Evolutionary conservation across 768 basidiomycete species (phyloP).

Genomic region (Russula sp.): DNA sequence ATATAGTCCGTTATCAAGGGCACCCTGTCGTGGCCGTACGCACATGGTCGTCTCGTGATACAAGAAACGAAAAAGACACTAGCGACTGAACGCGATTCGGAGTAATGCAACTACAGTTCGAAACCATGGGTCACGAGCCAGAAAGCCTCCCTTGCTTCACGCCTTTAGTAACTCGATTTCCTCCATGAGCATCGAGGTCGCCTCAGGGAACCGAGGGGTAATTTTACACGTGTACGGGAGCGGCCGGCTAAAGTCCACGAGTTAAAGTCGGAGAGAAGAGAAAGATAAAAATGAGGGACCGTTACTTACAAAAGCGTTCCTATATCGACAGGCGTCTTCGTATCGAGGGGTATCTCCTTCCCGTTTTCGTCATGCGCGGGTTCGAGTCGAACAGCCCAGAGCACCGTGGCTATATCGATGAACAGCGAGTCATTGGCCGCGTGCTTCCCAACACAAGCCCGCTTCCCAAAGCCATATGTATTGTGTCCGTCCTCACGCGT

Average conservation of each 20-base stretch:
- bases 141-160: background rate
- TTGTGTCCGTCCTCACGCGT: constrained; percentile 23
- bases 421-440: constrained; percentile 29
- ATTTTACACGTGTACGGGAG: constrained; percentile 4
- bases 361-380: constrained; percentile 15
- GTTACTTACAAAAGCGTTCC: constrained; percentile 26
- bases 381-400: constrained; percentile 29
- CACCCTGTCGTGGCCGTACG: no score
- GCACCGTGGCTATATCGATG: constrained; percentile 29
- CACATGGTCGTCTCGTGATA: no score
- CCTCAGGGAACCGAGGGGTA: constrained; percentile 19
- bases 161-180: constrained; percentile 10
- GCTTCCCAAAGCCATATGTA: constrained; percentile 24
- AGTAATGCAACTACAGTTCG: background rate
- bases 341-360: constrained; percentile 10
- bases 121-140: no score
- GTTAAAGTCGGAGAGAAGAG: background rate
- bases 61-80: no score
- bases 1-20: no score
- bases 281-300: no score
- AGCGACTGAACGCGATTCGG: no score
- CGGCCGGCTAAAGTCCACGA: background rate
- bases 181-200: constrained; percentile 3
- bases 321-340: background rate
- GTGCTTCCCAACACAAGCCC: constrained; percentile 29